phyloP scores from a whole-genome alignment of 2,329 filamentous ascomycete species.

The Ophiostoma piceae region DNA sequence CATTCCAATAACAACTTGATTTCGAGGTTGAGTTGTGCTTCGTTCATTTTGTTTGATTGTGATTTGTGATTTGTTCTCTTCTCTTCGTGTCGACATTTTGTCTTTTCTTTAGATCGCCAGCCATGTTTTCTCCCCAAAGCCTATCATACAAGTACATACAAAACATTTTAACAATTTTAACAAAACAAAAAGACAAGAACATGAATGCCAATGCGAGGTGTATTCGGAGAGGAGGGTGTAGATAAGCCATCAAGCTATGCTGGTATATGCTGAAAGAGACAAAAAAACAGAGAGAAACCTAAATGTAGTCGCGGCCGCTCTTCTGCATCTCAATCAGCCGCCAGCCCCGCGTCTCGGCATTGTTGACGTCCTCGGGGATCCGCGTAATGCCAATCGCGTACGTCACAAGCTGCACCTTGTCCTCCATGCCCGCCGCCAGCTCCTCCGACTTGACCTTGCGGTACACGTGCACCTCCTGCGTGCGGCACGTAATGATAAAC shows the following conservation, averaged over 20 bases:
- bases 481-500: slow-evolving; percentile 93
- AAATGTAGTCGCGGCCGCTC: slow-evolving; percentile 82
- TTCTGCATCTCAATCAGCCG: slow-evolving; percentile 98
- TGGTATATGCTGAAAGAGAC: background rate
- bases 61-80: background rate
- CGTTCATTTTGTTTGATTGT: background rate
- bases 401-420: slow-evolving; percentile 95
- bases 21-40: background rate
- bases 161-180: background rate
- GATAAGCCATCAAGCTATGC: background rate
- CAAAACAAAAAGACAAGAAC: background rate
- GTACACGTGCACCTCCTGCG: slow-evolving; percentile 97
- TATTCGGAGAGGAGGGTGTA: background rate
- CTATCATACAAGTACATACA: background rate
- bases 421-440: slow-evolving; percentile 94
- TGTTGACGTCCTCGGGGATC: slow-evolving; percentile 90
- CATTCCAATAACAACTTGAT: no score
- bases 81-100: background rate
- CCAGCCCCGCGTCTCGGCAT: slow-evolving; percentile 95
- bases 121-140: background rate
- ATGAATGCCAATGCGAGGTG: background rate
- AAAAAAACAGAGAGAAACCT: slow-evolving; percentile 27
- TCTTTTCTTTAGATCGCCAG: background rate
- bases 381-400: slow-evolving; percentile 96
- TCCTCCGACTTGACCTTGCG: slow-evolving; percentile 83